A percentile compares a stretch with the other conserved stretches of the same genome.
phyloP scores from a whole-genome alignment of 2,329 filamentous ascomycete species.

The Cladosporium austrohemisphaericum region DNA sequence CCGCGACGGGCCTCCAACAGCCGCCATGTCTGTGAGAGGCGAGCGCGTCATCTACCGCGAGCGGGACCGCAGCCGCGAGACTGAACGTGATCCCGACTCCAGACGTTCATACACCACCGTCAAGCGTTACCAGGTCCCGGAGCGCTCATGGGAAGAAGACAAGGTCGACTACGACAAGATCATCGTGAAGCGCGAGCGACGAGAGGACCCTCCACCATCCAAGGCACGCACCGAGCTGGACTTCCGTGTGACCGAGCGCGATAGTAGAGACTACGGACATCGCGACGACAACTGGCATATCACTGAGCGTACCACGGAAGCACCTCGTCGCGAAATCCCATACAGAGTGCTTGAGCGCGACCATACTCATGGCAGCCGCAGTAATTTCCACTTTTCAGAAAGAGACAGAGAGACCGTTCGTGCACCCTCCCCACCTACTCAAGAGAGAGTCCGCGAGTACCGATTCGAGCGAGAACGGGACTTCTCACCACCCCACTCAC shows the following conservation, averaged over 20 bases:
- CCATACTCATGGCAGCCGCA: conserved; percentile 21
- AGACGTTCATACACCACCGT: conserved; percentile 52
- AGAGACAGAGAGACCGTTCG: conserved; percentile 31
- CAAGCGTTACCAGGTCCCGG: conserved; percentile 57
- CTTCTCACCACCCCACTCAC: conserved; percentile 39
- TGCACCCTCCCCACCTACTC: conserved; percentile 41
- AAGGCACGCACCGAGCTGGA: conserved; percentile 24
- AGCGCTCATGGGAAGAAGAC: conserved; percentile 37
- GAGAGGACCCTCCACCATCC: conserved; percentile 18
- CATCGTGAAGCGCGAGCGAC: conserved; percentile 42
- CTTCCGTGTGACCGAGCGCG: conserved; percentile 25
- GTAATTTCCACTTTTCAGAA: conserved; percentile 39
- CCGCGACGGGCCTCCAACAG: neutral
- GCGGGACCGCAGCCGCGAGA: conserved; percentile 44
- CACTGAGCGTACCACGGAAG: conserved; percentile 39
- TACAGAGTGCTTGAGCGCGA: conserved; percentile 34
- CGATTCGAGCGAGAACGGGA: conserved; percentile 51
- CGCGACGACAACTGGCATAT: conserved; percentile 31
- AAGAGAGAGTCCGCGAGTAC: conserved; percentile 47
- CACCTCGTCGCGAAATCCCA: conserved; percentile 29
- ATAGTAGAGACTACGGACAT: conserved; percentile 19
- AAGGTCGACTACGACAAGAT: conserved; percentile 45
- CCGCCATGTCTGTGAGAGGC: conserved; percentile 39
- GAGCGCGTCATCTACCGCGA: conserved; percentile 41
- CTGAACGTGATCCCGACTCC: conserved; percentile 35